Conservation (phyloP, 345 rosid species). For the Linum lewisii region DNA sequence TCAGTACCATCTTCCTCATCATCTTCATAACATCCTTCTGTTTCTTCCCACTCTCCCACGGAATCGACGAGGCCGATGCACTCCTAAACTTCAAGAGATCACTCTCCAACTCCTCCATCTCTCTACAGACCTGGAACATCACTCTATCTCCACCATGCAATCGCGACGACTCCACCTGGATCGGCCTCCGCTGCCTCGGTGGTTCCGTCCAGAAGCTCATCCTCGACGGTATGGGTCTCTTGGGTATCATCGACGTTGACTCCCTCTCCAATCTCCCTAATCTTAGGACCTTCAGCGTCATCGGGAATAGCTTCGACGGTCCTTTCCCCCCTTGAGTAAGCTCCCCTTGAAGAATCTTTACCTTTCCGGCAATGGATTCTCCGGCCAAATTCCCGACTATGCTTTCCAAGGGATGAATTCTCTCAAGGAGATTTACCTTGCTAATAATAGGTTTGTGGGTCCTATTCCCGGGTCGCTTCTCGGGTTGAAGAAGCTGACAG, state of each 20-base stretch:
- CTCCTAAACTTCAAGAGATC: conserved; percentile 50
- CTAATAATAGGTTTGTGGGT: conserved; percentile 41
- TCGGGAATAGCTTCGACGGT: conserved; percentile 53
- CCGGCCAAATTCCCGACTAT: conserved; percentile 34
- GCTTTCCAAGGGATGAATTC: conserved; percentile 42
- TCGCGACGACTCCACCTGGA: conserved; percentile 29
- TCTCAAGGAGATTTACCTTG: conserved; percentile 43
- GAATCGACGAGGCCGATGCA: conserved; percentile 26
- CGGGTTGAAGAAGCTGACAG: conserved; percentile 28
- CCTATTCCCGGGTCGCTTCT: conserved; percentile 45
- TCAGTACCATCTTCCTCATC: background rate
- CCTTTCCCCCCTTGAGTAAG: conserved; percentile 34
- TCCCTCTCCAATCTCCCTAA: conserved; percentile 19
- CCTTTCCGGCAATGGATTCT: conserved; percentile 45
- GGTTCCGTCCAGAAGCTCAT: conserved; percentile 30
- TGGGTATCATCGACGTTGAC: conserved; percentile 39
- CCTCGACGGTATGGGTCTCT: conserved; percentile 48
- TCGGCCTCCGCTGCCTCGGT: conserved; percentile 42
- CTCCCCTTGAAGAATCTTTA: conserved; percentile 37
- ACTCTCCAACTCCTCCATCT: conserved; percentile 19
- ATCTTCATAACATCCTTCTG: too few species aligned
- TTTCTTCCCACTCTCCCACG: background rate
- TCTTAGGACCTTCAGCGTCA: conserved; percentile 48
- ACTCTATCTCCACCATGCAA: conserved; percentile 27
- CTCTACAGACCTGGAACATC: conserved; percentile 32